Percentiles rank a stretch among this genome's conserved stretches.
Conservation (phyloP, 78 protist genomes). For the Neovahlkampfia damariscottae region DNA sequence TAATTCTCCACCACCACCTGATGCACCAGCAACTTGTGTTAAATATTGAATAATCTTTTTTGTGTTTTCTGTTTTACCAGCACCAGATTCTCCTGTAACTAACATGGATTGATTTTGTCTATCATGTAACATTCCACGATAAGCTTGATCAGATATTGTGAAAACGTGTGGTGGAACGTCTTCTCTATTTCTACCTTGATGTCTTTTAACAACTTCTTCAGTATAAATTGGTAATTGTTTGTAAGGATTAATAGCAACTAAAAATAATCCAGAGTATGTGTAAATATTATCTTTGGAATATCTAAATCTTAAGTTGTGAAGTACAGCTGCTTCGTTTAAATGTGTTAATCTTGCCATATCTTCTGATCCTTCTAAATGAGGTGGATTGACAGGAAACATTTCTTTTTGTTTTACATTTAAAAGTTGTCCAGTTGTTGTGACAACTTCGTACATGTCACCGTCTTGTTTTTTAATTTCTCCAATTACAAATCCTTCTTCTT, state of each 20-base stretch:
- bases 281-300: conserved; percentile 20
- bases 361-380: not conserved
- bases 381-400: not conserved
- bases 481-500: not conserved
- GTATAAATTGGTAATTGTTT: conserved; percentile 30
- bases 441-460: not conserved
- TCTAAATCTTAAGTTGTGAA: not conserved
- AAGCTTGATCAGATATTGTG: conserved; percentile 25
- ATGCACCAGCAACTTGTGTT: not conserved
- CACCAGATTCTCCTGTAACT: conserved; percentile 80
- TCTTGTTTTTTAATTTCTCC: not conserved
- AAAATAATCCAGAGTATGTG: conserved; percentile 53
- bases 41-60: conserved; percentile 61
- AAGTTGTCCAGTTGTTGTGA: not conserved
- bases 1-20: conserved; percentile 33
- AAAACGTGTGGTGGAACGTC: conserved; percentile 17
- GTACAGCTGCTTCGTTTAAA: conserved; percentile 20
- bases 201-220: not conserved
- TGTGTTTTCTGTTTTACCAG: conserved; percentile 83
- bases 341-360: conserved; percentile 7
- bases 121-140: conserved; percentile 44
- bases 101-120: conserved; percentile 46
- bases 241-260: conserved; percentile 74
- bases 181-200: conserved; percentile 6
- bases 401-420: not conserved